Evolutionary conservation across 1,139 yeast genomes (phyloP).

Genomic region (Nadsonia commutata): DNA sequence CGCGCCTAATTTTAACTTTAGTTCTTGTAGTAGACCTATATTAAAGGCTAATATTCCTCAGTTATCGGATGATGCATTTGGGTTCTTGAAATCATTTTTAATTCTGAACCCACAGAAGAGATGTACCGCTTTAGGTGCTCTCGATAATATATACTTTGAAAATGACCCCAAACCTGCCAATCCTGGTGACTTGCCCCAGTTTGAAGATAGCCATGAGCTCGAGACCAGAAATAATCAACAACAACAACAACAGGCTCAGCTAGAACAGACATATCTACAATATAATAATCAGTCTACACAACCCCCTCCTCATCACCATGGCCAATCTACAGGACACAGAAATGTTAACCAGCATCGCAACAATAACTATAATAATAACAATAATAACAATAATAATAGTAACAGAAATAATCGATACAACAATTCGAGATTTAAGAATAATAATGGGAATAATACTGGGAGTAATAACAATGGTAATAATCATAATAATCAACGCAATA

Average conservation of each 20-base stretch:
- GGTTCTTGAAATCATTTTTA: conserved; percentile 19
- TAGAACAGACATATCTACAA: conserved; percentile 2
- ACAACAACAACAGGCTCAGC: conserved; percentile 12
- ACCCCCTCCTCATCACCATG: neutral
- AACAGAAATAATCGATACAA: neutral
- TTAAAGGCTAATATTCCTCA: conserved; percentile 36
- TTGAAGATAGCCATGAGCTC: conserved; percentile 81
- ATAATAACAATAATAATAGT: neutral
- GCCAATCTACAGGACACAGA: neutral
- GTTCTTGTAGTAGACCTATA: conserved; percentile 33
- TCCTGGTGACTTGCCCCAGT: conserved; percentile 40
- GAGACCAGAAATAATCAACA: conserved; percentile 53
- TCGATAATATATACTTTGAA: conserved; percentile 53
- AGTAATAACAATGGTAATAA: conserved; percentile 4
- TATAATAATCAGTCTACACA: neutral
- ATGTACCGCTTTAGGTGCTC: conserved; percentile 65
- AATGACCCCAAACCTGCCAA: conserved; percentile 47
- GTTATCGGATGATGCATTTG: conserved; percentile 20
- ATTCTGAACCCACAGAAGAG: conserved; percentile 53
- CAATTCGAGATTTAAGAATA: neutral
- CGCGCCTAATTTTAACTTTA: conserved; percentile 25
- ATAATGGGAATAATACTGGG: neutral
- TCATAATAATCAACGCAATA: conserved; percentile 2
- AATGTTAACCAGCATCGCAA: conserved; percentile 1
- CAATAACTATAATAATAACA: neutral